Evolutionary conservation across 2,329 filamentous ascomycete species (phyloP).

Genomic region (Zasmidium cellare): DNA sequence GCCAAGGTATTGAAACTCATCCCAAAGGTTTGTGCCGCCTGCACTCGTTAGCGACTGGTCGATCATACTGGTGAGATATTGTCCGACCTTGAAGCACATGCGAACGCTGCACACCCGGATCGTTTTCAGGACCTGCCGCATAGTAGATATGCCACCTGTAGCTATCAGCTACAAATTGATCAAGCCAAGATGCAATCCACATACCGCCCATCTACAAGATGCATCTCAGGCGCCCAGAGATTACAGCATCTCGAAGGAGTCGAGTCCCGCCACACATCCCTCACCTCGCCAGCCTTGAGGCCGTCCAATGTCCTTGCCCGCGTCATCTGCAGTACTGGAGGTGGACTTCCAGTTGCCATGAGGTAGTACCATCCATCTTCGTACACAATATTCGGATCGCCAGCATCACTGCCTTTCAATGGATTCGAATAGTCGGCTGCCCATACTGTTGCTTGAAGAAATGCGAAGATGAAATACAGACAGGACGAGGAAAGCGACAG

Average conservation of each 20-base stretch:
- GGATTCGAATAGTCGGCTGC: slow-evolving; percentile 6
- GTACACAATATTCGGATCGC: slow-evolving; percentile 7
- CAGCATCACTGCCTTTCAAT: neutral
- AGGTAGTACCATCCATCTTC: slow-evolving; percentile 10
- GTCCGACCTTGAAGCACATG: slow-evolving; percentile 5
- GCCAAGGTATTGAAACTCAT: slow-evolving; percentile 5
- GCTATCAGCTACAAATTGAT: neutral
- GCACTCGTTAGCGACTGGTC: neutral
- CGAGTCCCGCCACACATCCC: slow-evolving; percentile 2
- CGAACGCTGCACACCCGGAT: slow-evolving; percentile 1
- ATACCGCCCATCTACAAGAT: slow-evolving; percentile 1
- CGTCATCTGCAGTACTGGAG: neutral
- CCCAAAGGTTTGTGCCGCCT: slow-evolving; percentile 2
- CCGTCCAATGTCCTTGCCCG: slow-evolving; percentile 5
- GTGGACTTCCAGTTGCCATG: neutral
- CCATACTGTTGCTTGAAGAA: too few relatives aligned
- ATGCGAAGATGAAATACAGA: too few relatives aligned
- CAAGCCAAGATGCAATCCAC: neutral
- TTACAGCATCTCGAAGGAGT: slow-evolving; percentile 5
- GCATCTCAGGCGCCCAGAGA: slow-evolving; percentile 8
- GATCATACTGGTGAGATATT: too few relatives aligned
- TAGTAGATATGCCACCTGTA: slow-evolving; percentile 7
- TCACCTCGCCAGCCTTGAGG: slow-evolving; percentile 3
- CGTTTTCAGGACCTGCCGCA: neutral
- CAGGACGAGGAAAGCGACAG: too few relatives aligned